phyloP scores from a whole-genome alignment of 352 stramenopile species.

The Hyphochytrium catenoides region DNA sequence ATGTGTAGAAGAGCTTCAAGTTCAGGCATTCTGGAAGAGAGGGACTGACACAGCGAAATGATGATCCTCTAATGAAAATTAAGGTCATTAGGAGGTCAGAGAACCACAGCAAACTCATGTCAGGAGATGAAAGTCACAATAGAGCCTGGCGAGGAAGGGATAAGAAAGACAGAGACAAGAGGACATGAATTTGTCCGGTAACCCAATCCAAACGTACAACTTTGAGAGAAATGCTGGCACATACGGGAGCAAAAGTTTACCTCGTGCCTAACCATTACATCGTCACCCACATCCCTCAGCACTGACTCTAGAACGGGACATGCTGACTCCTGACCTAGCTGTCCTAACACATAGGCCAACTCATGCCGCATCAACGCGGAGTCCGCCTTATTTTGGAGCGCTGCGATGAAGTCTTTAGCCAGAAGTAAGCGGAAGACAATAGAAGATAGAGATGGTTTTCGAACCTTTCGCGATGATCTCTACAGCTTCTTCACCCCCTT shows the following conservation, averaged over 20 bases:
- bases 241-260: no score
- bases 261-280: constrained; percentile 74
- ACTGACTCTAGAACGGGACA: constrained; percentile 44
- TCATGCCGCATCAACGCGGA: constrained; percentile 91
- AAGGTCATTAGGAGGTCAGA: no score
- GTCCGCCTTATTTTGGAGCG: constrained; percentile 53
- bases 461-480: constrained; percentile 31
- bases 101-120: no score
- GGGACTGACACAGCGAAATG: no score
- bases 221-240: no score
- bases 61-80: no score
- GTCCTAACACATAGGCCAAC: constrained; percentile 91
- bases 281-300: constrained; percentile 57
- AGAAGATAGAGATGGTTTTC: background rate
- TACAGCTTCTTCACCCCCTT: constrained; percentile 41
- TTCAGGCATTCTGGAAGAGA: no score
- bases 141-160: constrained; percentile 20
- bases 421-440: background rate
- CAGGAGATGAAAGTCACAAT: no score
- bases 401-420: constrained; percentile 8
- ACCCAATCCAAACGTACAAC: no score
- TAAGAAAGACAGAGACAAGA: constrained; percentile 3
- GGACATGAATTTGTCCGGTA: background rate
- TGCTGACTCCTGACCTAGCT: constrained; percentile 75
- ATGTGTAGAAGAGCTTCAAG: no score